These are phyloP conservation scores for Yamadazyma insecticola DNA, from an alignment of 805 yeast species.

Conservation along the genomic window DNA sequence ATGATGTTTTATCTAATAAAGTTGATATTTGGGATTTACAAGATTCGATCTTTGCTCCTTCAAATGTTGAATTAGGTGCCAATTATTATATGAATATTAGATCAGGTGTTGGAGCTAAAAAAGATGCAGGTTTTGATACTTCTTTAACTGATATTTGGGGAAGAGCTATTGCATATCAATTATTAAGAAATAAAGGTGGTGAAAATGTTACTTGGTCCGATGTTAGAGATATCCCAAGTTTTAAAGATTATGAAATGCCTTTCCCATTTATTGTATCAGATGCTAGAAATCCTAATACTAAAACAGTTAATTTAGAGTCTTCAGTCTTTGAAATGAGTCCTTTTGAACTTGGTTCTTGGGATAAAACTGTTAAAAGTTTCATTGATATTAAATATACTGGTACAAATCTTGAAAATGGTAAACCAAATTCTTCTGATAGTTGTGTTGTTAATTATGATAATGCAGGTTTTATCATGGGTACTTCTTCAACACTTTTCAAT, in stretches of 20 bases:
- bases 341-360: constrained; percentile 41
- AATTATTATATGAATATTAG: constrained; percentile 41
- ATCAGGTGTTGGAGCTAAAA: constrained; percentile 15
- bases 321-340: constrained; percentile 47
- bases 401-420: constrained; percentile 19
- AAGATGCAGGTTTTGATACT: constrained; percentile 28
- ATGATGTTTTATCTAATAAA: constrained; percentile 20
- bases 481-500: constrained; percentile 36
- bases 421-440: constrained; percentile 7
- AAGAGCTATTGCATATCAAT: constrained; percentile 30
- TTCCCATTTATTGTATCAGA: constrained; percentile 41
- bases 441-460: constrained; percentile 32
- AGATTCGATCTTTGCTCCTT: constrained; percentile 56
- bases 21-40: constrained; percentile 62
- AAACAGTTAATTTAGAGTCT: constrained; percentile 56
- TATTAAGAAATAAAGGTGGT: constrained; percentile 23
- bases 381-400: constrained; percentile 28
- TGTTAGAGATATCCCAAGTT: constrained; percentile 29
- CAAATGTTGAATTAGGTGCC: constrained; percentile 48
- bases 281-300: constrained; percentile 61
- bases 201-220: constrained; percentile 17
- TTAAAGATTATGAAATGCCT: constrained; percentile 38
- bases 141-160: constrained; percentile 40
- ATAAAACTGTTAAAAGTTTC: constrained; percentile 29
- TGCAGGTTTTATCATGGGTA: constrained; percentile 38